phyloP scores from a whole-genome alignment of 2,329 filamentous ascomycete species.

The Colletotrichum tofieldiae region DNA sequence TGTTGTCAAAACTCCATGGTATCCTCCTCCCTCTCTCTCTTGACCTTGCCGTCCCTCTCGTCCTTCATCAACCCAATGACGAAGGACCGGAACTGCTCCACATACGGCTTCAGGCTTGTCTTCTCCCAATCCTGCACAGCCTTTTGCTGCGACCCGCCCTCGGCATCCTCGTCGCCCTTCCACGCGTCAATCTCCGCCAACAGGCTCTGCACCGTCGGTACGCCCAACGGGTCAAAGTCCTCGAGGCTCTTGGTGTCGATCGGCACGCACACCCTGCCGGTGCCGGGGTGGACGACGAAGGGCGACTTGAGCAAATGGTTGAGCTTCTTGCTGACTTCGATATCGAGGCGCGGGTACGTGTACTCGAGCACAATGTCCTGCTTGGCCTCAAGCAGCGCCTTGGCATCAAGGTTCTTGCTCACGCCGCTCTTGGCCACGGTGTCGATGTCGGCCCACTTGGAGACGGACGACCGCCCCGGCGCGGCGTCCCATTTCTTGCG shows the following conservation, averaged over 20 bases:
- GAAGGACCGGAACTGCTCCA: slow-evolving; percentile 90
- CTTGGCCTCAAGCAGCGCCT: slow-evolving; percentile 87
- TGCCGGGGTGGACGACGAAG: slow-evolving; percentile 96
- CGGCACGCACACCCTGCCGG: slow-evolving; percentile 94
- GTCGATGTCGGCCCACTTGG: slow-evolving; percentile 97
- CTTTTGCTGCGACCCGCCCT: slow-evolving; percentile 53
- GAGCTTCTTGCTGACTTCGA: slow-evolving; percentile 96
- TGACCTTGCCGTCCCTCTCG: slow-evolving; percentile 70
- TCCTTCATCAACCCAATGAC: slow-evolving; percentile 86
- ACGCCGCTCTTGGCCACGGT: slow-evolving; percentile 83
- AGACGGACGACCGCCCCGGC: slow-evolving; percentile 80
- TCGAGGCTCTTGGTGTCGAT: slow-evolving; percentile 84
- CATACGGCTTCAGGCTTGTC: slow-evolving; percentile 92
- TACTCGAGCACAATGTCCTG: slow-evolving; percentile 98
- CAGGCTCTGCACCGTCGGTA: slow-evolving; percentile 90
- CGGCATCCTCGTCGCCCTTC: slow-evolving; percentile 65
- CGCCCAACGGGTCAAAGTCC: slow-evolving; percentile 86
- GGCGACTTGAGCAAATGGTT: slow-evolving; percentile 98
- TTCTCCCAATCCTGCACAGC: slow-evolving; percentile 91
- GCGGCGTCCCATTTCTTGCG: slow-evolving; percentile 92
- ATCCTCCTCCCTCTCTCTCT: slow-evolving; percentile 69
- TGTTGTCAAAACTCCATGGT: slow-evolving; percentile 68
- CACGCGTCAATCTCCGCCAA: slow-evolving; percentile 90
- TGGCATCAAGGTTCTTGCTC: slow-evolving; percentile 80
- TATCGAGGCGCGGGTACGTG: slow-evolving; percentile 96